phyloP scores from a whole-genome alignment of 441 rosid genomes.

The California macrophylla region DNA sequence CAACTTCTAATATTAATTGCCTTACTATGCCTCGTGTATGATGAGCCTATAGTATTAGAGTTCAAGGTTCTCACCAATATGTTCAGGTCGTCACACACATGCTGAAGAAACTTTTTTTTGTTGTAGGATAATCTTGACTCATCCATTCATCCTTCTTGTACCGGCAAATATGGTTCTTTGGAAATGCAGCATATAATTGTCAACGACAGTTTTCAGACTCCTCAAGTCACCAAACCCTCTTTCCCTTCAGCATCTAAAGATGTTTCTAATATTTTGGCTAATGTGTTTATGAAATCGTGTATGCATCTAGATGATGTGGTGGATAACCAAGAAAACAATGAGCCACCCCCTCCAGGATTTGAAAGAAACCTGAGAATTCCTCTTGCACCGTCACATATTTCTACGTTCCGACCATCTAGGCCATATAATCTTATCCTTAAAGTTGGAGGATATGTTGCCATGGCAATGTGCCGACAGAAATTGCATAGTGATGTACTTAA shows the following conservation, averaged over 20 bases:
- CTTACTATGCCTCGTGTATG: slow-evolving; percentile 5
- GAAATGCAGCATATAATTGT: slow-evolving; percentile 19
- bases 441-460: slow-evolving; percentile 50
- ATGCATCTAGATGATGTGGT: slow-evolving; percentile 23
- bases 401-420: slow-evolving; percentile 37
- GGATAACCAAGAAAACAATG: slow-evolving; percentile 34
- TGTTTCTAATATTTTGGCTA: slow-evolving; percentile 30
- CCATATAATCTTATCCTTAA: slow-evolving; percentile 33
- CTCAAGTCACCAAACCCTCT: slow-evolving; percentile 26
- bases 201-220: slow-evolving; percentile 27
- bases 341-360: slow-evolving; percentile 66
- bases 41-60: neutral
- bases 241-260: slow-evolving; percentile 27
- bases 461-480: slow-evolving; percentile 74
- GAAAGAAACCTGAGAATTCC: slow-evolving; percentile 25
- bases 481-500: slow-evolving; percentile 56
- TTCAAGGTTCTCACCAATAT: neutral
- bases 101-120: slow-evolving; percentile 11
- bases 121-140: slow-evolving; percentile 39
- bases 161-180: slow-evolving; percentile 15
- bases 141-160: slow-evolving; percentile 18
- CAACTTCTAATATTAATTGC: neutral
- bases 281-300: slow-evolving; percentile 38
- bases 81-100: neutral
- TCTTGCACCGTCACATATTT: slow-evolving; percentile 26